Conservation (phyloP, 352 stramenopile genomes). For the Phytophthora brassicae region DNA sequence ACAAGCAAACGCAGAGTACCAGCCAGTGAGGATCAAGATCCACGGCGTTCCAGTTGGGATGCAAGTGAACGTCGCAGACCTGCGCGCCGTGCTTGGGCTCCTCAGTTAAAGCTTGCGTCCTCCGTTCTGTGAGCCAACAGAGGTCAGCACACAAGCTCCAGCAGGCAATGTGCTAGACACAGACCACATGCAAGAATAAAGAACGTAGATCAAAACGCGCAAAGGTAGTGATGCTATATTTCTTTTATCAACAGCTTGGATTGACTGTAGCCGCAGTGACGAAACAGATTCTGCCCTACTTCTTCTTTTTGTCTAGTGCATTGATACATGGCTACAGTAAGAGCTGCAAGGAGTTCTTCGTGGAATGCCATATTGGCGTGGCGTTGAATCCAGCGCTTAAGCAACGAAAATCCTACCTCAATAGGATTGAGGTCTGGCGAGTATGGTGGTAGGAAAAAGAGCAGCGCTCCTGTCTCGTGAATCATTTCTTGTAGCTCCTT, state of each 20-base stretch:
- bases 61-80: slow-evolving; percentile 7
- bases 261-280: slow-evolving; percentile 17
- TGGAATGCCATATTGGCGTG: slow-evolving; percentile 1
- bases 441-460: slow-evolving; percentile 17
- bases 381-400: neutral
- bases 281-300: neutral
- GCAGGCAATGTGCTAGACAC: slow-evolving; percentile 1
- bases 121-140: slow-evolving; percentile 3
- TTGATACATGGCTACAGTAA: slow-evolving; percentile 1
- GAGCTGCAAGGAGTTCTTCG: neutral
- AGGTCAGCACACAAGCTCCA: neutral
- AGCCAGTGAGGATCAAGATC: neutral
- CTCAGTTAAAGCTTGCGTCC: slow-evolving; percentile 6
- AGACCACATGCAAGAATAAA: neutral
- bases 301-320: slow-evolving; percentile 1
- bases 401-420: neutral
- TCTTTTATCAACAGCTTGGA: slow-evolving; percentile 1
- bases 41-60: slow-evolving; percentile 4
- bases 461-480: slow-evolving; percentile 92
- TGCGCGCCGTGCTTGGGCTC: neutral
- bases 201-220: too few species aligned
- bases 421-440: neutral
- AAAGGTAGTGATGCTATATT: too few species aligned
- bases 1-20: neutral
- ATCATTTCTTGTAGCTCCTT: too few species aligned